These are phyloP conservation scores for Rehmannia glutinosa DNA, from an alignment of 257 asterid species.

Conservation along the genomic window DNA sequence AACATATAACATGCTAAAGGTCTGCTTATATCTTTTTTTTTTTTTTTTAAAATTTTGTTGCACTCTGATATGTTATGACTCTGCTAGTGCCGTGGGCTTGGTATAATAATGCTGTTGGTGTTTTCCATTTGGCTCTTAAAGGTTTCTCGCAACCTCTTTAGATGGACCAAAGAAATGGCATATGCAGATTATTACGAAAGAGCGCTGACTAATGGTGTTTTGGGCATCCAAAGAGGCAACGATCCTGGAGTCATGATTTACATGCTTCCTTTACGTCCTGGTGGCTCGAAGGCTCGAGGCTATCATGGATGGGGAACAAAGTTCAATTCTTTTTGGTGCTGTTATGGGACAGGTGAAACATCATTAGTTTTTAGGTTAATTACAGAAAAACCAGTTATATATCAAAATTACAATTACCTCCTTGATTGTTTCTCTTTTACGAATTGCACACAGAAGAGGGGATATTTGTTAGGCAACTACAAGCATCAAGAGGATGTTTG, in stretches of 20 bases:
- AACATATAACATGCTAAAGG: conserved; percentile 97
- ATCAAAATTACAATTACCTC: not conserved
- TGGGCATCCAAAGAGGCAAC: conserved; percentile 86
- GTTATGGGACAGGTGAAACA: conserved; percentile 85
- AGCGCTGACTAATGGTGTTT: conserved; percentile 81
- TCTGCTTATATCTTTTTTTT: too few relatives aligned
- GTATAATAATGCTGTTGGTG: conserved; percentile 6
- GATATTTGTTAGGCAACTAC: too few relatives aligned
- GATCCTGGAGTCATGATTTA: conserved; percentile 94
- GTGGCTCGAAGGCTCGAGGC: conserved; percentile 80
- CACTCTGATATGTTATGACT: not conserved
- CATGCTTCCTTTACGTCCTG: conserved; percentile 83
- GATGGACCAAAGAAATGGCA: conserved; percentile 79
- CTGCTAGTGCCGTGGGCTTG: not conserved
- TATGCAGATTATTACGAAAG: conserved; percentile 95
- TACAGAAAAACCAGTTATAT: not conserved
- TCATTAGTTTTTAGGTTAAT: not conserved
- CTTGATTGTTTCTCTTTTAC: not conserved
- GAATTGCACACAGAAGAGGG: not conserved
- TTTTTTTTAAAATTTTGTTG: not conserved
- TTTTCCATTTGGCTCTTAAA: conserved; percentile 20
- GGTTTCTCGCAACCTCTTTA: conserved; percentile 88
- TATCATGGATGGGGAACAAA: conserved; percentile 93
- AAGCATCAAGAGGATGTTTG: too few relatives aligned
- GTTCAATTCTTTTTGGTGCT: conserved; percentile 89